Conservation (phyloP, 1,284 basidiomycete genomes). For the Crucibulum parvulum region DNA sequence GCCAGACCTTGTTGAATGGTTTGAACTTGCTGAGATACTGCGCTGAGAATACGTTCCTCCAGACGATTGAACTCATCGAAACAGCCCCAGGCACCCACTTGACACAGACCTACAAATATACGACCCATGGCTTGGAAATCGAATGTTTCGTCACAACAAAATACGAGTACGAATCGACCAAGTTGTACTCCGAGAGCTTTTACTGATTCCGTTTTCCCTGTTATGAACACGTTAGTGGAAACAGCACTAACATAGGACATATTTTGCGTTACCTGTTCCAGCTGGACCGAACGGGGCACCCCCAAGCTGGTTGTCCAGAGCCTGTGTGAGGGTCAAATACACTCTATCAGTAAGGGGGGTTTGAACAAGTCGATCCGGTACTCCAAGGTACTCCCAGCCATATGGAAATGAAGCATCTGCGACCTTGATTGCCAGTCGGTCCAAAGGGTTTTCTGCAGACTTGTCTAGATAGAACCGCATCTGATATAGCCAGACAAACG, state of each 20-base stretch:
- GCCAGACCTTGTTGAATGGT: constrained; percentile 97
- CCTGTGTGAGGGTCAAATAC: constrained; percentile 97
- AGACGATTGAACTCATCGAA: constrained; percentile 99
- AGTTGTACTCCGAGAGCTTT: constrained; percentile 98
- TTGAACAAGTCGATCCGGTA: constrained; percentile 96
- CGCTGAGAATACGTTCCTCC: constrained; percentile 97
- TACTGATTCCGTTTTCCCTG: constrained; percentile 98
- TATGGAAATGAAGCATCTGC: constrained; percentile 96
- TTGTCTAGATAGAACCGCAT: constrained; percentile 98
- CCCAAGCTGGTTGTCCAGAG: constrained; percentile 92
- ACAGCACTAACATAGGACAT: constrained; percentile 1
- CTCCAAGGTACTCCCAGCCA: constrained; percentile 99
- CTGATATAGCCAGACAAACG: constrained; percentile 96
- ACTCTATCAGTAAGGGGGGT: constrained; percentile 98
- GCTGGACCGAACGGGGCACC: constrained; percentile 99
- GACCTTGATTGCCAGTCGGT: constrained; percentile 82
- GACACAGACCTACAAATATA: constrained; percentile 98
- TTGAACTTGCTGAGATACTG: constrained; percentile 99
- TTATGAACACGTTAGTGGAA: constrained; percentile 8
- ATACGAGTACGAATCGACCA: constrained; percentile 97
- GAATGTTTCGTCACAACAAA: constrained; percentile 99
- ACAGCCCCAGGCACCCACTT: constrained; percentile 99
- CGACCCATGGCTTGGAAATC: constrained; percentile 99
- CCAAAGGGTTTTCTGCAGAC: constrained; percentile 74
- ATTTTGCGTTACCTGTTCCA: constrained; percentile 78